Evolutionary conservation across 2,329 filamentous ascomycete species (phyloP).

Genomic region (Xylariaceae sp.): DNA sequence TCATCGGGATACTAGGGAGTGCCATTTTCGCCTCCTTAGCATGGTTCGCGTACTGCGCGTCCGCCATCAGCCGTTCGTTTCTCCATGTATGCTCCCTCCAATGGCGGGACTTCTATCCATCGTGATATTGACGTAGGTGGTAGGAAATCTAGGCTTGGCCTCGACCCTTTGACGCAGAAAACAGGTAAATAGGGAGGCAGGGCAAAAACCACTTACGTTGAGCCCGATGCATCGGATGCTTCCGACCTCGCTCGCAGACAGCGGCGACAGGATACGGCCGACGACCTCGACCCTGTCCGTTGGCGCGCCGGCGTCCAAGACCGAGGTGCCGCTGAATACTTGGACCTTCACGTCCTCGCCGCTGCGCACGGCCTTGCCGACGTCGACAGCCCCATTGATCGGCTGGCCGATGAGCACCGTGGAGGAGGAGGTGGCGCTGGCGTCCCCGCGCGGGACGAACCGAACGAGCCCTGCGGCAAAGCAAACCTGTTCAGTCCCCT

Average conservation of each 20-base stretch:
- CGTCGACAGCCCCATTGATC: constrained; percentile 53
- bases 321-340: constrained; percentile 61
- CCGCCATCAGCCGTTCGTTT: neutral
- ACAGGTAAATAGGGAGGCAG: constrained; percentile 14
- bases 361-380: constrained; percentile 59
- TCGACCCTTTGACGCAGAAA: no score
- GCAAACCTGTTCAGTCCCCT: neutral
- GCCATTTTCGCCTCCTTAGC: constrained; percentile 53
- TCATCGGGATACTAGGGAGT: constrained; percentile 56
- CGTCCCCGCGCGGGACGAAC: constrained; percentile 56
- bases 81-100: constrained; percentile 11
- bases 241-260: constrained; percentile 52
- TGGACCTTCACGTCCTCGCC: constrained; percentile 59
- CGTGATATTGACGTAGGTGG: no score
- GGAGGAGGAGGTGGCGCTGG: no score
- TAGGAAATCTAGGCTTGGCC: neutral
- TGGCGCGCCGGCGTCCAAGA: constrained; percentile 54
- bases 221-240: constrained; percentile 62
- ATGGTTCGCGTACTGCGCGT: constrained; percentile 39
- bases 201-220: constrained; percentile 44
- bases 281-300: constrained; percentile 49
- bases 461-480: constrained; percentile 53
- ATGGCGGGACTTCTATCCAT: neutral
- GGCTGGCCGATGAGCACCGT: constrained; percentile 56
- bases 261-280: constrained; percentile 53